Conservation (phyloP, 2,329 filamentous ascomycete genomes). For the Beauveria scarabaeidicola region DNA sequence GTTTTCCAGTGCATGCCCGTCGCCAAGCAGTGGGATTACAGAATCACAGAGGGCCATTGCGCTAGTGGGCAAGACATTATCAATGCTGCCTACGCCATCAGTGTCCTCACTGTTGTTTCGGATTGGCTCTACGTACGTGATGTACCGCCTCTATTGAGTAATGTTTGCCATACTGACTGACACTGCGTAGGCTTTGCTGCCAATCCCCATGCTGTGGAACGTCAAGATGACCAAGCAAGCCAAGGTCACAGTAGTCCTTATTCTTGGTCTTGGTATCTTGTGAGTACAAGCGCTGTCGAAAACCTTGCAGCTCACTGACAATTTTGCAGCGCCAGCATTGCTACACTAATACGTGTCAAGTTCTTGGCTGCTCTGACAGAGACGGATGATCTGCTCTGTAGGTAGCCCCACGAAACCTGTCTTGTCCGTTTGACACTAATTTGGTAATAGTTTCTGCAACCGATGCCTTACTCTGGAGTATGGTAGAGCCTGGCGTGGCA, state of each 20-base stretch:
- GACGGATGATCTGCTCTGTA: slow-evolving; percentile 40
- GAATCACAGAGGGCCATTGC: slow-evolving; percentile 34
- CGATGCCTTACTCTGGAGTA: slow-evolving; percentile 46
- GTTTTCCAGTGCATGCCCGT: slow-evolving; percentile 43
- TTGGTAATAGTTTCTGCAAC: slow-evolving; percentile 34
- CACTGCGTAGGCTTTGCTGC: slow-evolving; percentile 35
- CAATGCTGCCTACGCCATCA: slow-evolving; percentile 41
- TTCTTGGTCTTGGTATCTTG: slow-evolving; percentile 44
- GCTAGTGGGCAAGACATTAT: slow-evolving; percentile 36
- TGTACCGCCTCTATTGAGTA: neutral
- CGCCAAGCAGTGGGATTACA: slow-evolving; percentile 44
- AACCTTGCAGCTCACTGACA: neutral
- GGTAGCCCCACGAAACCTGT: slow-evolving; percentile 14
- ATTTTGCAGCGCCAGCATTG: slow-evolving; percentile 38
- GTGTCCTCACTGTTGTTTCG: slow-evolving; percentile 43
- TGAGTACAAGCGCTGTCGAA: slow-evolving; percentile 17
- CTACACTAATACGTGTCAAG: slow-evolving; percentile 43
- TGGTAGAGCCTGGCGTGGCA: slow-evolving; percentile 48
- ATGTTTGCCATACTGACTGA: neutral
- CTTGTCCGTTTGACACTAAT: slow-evolving; percentile 13
- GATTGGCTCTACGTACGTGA: slow-evolving; percentile 43
- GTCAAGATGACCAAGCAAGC: slow-evolving; percentile 45
- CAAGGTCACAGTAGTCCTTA: slow-evolving; percentile 41
- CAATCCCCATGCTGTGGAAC: slow-evolving; percentile 46
- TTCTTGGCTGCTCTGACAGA: slow-evolving; percentile 38